These are phyloP conservation scores for Puccinia novopanici DNA, from an alignment of 1,284 basidiomycete genomes.

Conservation along the genomic window DNA sequence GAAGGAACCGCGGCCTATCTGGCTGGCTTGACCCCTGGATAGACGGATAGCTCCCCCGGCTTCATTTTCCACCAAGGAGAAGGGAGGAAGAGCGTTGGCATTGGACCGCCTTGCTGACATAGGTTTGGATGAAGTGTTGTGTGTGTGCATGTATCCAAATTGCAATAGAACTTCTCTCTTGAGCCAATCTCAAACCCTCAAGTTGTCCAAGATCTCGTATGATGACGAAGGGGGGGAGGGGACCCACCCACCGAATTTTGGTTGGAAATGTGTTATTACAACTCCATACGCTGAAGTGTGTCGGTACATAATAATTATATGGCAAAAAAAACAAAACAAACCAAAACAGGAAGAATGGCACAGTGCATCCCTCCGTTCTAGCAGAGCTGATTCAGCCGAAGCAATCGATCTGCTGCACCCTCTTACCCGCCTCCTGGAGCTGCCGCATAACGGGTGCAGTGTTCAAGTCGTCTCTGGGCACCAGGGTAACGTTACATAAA, in stretches of 20 bases:
- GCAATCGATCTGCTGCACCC: not conserved
- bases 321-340: too few species aligned
- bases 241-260: not conserved
- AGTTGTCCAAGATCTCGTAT: not conserved
- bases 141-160: not conserved
- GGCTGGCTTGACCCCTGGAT: not conserved
- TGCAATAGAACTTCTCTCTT: slow-evolving; percentile 5
- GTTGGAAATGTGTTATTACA: not conserved
- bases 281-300: not conserved
- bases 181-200: not conserved
- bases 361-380: not conserved
- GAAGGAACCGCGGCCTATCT: not conserved
- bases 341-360: too few species aligned
- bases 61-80: slow-evolving; percentile 2
- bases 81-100: not conserved
- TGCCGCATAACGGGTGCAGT: too few species aligned
- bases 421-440: too few species aligned
- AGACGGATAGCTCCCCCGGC: not conserved
- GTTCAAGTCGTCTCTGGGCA: not conserved
- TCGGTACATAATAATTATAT: not conserved
- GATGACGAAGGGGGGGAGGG: not conserved
- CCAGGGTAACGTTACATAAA: too few species aligned
- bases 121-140: not conserved
- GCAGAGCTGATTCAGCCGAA: not conserved
- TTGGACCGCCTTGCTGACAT: slow-evolving; percentile 1